Conservation (phyloP, 805 yeast genomes). For the Sugiyamaella chiloensis region DNA sequence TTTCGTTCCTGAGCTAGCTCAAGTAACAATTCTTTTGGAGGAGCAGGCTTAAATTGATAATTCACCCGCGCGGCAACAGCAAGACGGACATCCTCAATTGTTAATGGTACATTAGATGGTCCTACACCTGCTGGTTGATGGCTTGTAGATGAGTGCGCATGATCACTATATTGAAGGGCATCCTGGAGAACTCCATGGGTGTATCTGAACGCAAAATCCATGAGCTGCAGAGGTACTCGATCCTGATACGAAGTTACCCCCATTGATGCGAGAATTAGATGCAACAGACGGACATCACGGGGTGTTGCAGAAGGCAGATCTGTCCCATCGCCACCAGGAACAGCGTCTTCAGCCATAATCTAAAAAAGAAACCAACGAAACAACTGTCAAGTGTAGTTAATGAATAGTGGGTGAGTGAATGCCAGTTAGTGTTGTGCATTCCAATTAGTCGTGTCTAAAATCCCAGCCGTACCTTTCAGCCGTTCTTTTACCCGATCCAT, state of each 20-base stretch:
- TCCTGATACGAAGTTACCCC: conserved; percentile 91
- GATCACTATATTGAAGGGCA: conserved; percentile 85
- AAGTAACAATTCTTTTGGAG: conserved; percentile 86
- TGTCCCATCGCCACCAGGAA: conserved; percentile 10
- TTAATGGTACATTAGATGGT: conserved; percentile 46
- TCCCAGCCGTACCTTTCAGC: background rate
- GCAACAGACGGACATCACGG: conserved; percentile 86
- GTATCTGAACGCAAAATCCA: conserved; percentile 93
- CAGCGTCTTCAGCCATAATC: conserved; percentile 4
- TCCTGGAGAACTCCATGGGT: conserved; percentile 84
- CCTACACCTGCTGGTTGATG: conserved; percentile 38
- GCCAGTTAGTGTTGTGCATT: background rate
- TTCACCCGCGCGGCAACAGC: conserved; percentile 94
- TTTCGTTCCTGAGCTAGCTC: conserved; percentile 92
- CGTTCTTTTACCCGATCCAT: background rate
- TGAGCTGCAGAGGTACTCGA: conserved; percentile 89
- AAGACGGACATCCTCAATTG: conserved; percentile 85
- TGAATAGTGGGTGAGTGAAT: background rate
- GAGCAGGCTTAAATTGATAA: conserved; percentile 92
- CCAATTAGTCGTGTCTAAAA: no score
- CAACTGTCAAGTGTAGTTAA: background rate
- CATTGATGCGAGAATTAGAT: conserved; percentile 88
- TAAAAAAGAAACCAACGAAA: no score
- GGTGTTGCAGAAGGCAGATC: conserved; percentile 45
- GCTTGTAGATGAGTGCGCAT: conserved; percentile 39